Conservation (phyloP, 2,329 filamentous ascomycete genomes). For the Thielaviopsis euricoi region DNA sequence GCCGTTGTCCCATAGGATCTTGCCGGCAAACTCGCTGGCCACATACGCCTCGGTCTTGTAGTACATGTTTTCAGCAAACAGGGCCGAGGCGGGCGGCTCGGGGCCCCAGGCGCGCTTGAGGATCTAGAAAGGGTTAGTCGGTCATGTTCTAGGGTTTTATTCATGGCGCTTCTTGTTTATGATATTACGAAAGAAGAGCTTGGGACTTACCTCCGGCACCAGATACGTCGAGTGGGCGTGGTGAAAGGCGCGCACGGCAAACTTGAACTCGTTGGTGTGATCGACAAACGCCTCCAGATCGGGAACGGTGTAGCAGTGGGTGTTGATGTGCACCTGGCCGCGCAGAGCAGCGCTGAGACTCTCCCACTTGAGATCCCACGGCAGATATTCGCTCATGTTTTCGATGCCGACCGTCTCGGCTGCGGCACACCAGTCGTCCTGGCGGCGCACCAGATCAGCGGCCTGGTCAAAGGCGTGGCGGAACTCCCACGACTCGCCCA, state of each 20-base stretch:
- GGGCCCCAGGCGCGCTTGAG: conserved; percentile 40
- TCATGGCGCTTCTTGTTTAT: too few species aligned
- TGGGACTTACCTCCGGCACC: conserved; percentile 39
- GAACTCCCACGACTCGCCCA: conserved; percentile 56
- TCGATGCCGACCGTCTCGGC: conserved; percentile 34
- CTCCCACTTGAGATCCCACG: conserved; percentile 47
- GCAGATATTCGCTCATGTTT: conserved; percentile 39
- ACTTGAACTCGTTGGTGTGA: conserved; percentile 57
- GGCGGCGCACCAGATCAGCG: conserved; percentile 34
- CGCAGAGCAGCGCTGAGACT: conserved; percentile 44
- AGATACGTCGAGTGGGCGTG: conserved; percentile 52
- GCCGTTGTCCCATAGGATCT: conserved; percentile 46
- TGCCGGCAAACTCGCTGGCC: conserved; percentile 49
- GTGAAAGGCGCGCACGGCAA: conserved; percentile 49
- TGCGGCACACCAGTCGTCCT: conserved; percentile 51
- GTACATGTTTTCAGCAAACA: conserved; percentile 58
- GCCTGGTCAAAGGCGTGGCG: conserved; percentile 52
- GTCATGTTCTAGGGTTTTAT: background rate
- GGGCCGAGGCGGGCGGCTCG: conserved; percentile 36
- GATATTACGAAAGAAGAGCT: too few species aligned
- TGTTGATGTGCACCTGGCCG: conserved; percentile 53
- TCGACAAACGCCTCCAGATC: conserved; percentile 54
- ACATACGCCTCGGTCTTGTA: conserved; percentile 53
- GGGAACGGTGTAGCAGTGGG: conserved; percentile 54
- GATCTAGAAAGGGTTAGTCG: conserved; percentile 21